phyloP scores from a whole-genome alignment of 805 yeast species.

The Torulaspora indica region DNA sequence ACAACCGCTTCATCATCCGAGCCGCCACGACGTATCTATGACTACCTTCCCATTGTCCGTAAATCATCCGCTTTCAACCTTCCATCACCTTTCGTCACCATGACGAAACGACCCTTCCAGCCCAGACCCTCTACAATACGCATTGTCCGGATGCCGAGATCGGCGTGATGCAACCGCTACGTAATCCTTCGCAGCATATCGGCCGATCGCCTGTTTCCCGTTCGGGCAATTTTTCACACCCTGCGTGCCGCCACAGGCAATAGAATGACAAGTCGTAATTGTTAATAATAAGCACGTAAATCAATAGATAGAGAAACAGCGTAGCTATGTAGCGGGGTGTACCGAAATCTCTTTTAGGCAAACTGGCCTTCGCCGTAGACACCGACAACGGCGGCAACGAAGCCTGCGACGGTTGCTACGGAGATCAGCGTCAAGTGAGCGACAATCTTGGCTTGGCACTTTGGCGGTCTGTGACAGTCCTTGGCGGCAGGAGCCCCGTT shows the following conservation, averaged over 20 bases:
- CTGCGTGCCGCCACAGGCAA: neutral
- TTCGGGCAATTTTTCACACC: neutral
- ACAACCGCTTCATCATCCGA: neutral
- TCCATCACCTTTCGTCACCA: neutral
- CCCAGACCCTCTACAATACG: neutral
- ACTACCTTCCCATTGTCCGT: neutral
- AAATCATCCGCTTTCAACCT: neutral
- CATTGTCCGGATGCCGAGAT: neutral
- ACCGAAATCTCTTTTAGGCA: neutral
- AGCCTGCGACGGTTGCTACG: conserved; percentile 20
- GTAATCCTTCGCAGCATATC: neutral
- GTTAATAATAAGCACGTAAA: too few species aligned
- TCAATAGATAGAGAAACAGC: neutral
- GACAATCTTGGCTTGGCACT: conserved; percentile 14
- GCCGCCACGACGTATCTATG: neutral
- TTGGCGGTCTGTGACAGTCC: conserved; percentile 9
- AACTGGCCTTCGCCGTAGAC: conserved; percentile 31
- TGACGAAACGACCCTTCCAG: neutral
- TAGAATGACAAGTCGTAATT: neutral
- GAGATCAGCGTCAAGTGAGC: conserved; percentile 21
- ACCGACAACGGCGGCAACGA: conserved; percentile 32
- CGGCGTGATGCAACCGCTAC: neutral
- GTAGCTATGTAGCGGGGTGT: neutral
- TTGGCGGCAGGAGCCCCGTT: conserved; percentile 11
- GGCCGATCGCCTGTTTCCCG: neutral